A percentile compares a stretch with the other conserved stretches of the same genome.
phyloP scores from a whole-genome alignment of 148 eudicot species.

The Diospyros kaki region DNA sequence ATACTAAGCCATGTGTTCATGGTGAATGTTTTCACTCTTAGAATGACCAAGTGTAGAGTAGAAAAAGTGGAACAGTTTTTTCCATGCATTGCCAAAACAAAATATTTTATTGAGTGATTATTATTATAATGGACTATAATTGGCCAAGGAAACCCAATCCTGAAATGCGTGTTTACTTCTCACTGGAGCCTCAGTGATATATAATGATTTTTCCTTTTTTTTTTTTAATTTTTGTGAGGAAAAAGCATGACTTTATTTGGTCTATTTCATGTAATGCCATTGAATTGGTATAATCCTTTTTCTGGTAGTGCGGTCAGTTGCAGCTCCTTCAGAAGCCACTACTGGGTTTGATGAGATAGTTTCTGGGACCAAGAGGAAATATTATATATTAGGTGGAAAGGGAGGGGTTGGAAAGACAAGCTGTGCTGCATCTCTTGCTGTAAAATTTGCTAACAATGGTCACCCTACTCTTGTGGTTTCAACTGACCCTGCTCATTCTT shows the following conservation, averaged over 20 bases:
- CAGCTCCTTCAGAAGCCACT: slow-evolving; percentile 58
- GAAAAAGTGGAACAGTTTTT: too few relatives aligned
- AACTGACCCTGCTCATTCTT: slow-evolving; percentile 98
- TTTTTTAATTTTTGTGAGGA: neutral
- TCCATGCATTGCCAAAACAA: neutral
- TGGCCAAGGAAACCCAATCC: neutral
- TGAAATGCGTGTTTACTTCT: too few relatives aligned
- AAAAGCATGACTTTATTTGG: neutral
- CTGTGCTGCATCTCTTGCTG: slow-evolving; percentile 97
- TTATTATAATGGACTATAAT: neutral
- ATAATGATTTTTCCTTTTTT: neutral
- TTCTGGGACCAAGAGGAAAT: slow-evolving; percentile 81
- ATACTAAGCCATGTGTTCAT: too few relatives aligned
- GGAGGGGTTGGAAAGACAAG: slow-evolving; percentile 99
- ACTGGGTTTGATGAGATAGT: slow-evolving; percentile 81
- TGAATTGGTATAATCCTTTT: neutral
- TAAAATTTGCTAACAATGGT: slow-evolving; percentile 94
- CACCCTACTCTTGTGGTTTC: slow-evolving; percentile 98
- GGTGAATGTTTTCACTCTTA: too few relatives aligned
- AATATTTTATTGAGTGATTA: neutral
- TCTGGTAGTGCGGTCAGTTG: slow-evolving; percentile 64
- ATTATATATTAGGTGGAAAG: slow-evolving; percentile 93
- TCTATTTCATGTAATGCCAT: neutral
- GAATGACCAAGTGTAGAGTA: too few relatives aligned
- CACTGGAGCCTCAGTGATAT: too few relatives aligned